Evolutionary conservation across 306 rosid genomes (phyloP).

Genomic region (Dryas octopetala): DNA sequence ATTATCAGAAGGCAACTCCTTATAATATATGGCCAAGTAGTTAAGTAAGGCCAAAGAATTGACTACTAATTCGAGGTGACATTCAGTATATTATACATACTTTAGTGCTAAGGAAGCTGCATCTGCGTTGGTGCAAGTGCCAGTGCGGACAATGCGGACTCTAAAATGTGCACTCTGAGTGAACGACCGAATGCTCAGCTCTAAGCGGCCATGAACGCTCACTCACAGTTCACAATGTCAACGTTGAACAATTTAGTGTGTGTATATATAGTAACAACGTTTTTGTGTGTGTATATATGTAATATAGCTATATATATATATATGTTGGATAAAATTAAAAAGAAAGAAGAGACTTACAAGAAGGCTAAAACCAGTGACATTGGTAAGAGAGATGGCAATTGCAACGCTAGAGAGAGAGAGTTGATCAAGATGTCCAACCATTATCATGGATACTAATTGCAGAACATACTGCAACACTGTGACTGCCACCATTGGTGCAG

Average conservation of each 20-base stretch:
- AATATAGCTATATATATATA: background rate
- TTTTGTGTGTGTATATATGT: too few relatives aligned
- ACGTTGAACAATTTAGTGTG: too few relatives aligned
- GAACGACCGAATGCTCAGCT: too few relatives aligned
- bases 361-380: slow-evolving; percentile 34
- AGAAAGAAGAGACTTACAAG: slow-evolving; percentile 11
- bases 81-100: background rate
- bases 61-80: background rate
- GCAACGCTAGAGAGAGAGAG: slow-evolving; percentile 30
- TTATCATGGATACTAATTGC: slow-evolving; percentile 26
- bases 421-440: slow-evolving; percentile 35
- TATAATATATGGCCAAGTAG: background rate
- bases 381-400: slow-evolving; percentile 36
- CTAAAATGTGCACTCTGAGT: too few relatives aligned
- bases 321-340: background rate
- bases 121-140: too few relatives aligned
- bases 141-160: too few relatives aligned
- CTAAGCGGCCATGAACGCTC: too few relatives aligned
- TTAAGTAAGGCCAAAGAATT: background rate
- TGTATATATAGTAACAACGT: too few relatives aligned
- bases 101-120: background rate
- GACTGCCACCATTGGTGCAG: slow-evolving; percentile 36
- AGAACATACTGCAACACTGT: slow-evolving; percentile 27
- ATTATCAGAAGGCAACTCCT: background rate
- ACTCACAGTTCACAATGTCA: too few relatives aligned